Base-by-base conservation (phyloP, 139 green algal genomes). In the Auxenochlorella pyrenoidosa region DNA sequence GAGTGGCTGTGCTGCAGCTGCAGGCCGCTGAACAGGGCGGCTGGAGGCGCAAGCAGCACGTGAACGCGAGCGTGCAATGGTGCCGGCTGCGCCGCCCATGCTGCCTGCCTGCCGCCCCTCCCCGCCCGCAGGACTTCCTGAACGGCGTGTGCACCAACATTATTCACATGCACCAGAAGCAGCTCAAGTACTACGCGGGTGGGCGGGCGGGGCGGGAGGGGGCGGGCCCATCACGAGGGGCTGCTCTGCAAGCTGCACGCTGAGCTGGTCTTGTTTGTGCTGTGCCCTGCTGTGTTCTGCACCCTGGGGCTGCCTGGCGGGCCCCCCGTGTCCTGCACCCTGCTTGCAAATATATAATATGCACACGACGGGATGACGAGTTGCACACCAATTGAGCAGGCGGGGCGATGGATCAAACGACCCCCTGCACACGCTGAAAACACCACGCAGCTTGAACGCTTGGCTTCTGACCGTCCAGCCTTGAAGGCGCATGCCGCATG, bases 71-170 rank as follows among this genome's bases (percentile, higher is more conserved):
- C 16, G 4, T 79, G 44, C 18, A 78, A 36, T 22, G 54, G 10
- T 8, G 2, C 2, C 54, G 54, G 54, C 54, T 63, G 13, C 22
- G 59, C 59, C 5, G 28, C 28, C 5, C 28, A 16, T 71, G 63
- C 63, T 36, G 28, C 63, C 24, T 36, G 63, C 63, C 47, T 54
- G 47, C 47, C 47, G 6, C 47, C 47, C 54, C 54, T 63, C 18
- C 54, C 71, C 26, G 2, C 32, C 12, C 59, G 80, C 80, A 98
- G 91, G 97, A 99, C 91, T 99, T 99, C 89, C 92, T 99, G 21
- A 99, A 99, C 90, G 95, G 95, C 70, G 97, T 99, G 38, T 99
- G 96, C 92, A 99, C 97, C 83, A 97, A 99, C 93, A 99, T 98
- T 90, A 97, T 99, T 65, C 95, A 96, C 88, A 95, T 99, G 91